Evolutionary conservation across 2,329 filamentous ascomycete genomes (phyloP).

Genomic region (Penicillium sp.): DNA sequence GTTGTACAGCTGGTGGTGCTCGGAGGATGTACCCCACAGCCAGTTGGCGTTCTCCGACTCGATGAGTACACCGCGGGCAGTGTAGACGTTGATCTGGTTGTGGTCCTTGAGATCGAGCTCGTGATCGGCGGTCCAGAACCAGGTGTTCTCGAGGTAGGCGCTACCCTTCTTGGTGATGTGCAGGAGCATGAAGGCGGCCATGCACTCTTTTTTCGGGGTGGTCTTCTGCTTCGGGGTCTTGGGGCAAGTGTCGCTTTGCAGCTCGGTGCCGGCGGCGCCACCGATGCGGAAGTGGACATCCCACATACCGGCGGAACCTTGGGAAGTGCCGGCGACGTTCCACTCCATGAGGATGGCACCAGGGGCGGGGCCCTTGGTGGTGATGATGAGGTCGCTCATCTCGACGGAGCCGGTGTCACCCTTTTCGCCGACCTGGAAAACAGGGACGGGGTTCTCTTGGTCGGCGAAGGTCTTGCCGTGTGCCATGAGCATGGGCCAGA

Average conservation of each 20-base stretch:
- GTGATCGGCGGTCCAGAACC: conserved; percentile 90
- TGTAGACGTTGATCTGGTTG: conserved; percentile 72
- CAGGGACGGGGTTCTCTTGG: conserved; percentile 71
- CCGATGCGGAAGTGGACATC: conserved; percentile 95
- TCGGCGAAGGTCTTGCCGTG: conserved; percentile 71
- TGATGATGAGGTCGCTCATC: conserved; percentile 82
- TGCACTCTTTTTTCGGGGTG: conserved; percentile 63
- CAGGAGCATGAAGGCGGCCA: conserved; percentile 66
- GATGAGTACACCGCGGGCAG: conserved; percentile 77
- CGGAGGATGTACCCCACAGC: conserved; percentile 71
- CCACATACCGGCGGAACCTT: conserved; percentile 79
- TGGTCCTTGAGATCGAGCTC: conserved; percentile 73
- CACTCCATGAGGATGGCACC: conserved; percentile 90
- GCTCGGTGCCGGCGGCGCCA: conserved; percentile 76
- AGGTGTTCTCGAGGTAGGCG: conserved; percentile 82
- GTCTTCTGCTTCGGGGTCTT: conserved; percentile 68
- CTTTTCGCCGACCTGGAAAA: conserved; percentile 76
- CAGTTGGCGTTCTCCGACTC: conserved; percentile 77
- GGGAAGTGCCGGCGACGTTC: conserved; percentile 66
- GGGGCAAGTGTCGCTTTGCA: conserved; percentile 75
- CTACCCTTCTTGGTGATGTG: conserved; percentile 56
- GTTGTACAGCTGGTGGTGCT: conserved; percentile 66
- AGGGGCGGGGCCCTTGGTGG: conserved; percentile 76
- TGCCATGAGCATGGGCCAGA: conserved; percentile 88
- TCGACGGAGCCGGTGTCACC: conserved; percentile 79